Conservation (phyloP, 345 rosid genomes). For the Citrus inodora region DNA sequence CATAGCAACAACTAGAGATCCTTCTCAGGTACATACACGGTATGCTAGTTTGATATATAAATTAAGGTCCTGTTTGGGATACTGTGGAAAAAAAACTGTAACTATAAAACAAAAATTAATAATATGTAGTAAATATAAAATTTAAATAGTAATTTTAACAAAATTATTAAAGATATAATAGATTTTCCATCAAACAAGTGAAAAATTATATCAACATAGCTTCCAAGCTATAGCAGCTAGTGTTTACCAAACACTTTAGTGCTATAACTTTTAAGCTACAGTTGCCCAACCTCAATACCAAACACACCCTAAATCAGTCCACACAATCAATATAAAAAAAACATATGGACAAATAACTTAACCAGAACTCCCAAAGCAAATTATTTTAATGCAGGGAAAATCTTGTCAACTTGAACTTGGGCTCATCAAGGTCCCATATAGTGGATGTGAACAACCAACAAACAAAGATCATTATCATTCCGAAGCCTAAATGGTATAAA, state of each 20-base stretch:
- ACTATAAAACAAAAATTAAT: too few species aligned
- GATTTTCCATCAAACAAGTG: too few species aligned
- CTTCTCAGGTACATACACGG: neutral
- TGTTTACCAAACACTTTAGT: too few species aligned
- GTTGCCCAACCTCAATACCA: too few species aligned
- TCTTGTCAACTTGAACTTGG: slow-evolving; percentile 6
- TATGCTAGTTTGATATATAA: neutral
- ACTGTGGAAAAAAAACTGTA: too few species aligned
- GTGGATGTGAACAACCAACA: neutral
- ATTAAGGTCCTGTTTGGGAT: too few species aligned
- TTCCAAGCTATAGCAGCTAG: too few species aligned
- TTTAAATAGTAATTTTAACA: too few species aligned
- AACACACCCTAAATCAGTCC: neutral
- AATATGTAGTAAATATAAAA: too few species aligned
- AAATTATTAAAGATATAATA: too few species aligned
- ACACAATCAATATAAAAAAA: neutral
- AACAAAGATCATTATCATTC: neutral
- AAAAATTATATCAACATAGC: too few species aligned
- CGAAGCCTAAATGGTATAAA: neutral
- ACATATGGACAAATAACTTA: neutral
- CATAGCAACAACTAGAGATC: neutral
- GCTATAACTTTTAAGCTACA: too few species aligned
- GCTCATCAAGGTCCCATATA: neutral
- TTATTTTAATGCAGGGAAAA: neutral
- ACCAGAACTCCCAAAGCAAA: neutral